phyloP scores from a whole-genome alignment of 2,329 filamentous ascomycete genomes.

The Mycocentrospora acerina region DNA sequence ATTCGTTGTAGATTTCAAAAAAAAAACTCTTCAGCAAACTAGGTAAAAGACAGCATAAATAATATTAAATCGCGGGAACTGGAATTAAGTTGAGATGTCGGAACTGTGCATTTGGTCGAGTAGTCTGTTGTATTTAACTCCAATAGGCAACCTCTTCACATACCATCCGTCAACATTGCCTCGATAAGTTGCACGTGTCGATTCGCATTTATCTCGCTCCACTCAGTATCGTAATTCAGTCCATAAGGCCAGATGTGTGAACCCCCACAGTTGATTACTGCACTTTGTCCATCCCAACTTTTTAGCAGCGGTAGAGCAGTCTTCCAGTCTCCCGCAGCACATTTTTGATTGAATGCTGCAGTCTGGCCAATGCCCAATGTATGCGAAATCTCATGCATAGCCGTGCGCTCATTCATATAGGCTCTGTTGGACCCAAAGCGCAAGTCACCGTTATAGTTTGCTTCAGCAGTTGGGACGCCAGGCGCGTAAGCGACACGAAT shows the following conservation, averaged over 20 bases:
- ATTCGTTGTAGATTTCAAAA: too few relatives aligned
- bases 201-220: conserved; percentile 39
- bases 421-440: conserved; percentile 35
- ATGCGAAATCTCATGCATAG: conserved; percentile 39
- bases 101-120: too few relatives aligned
- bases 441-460: conserved; percentile 38
- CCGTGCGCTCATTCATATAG: conserved; percentile 40
- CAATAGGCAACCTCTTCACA: too few relatives aligned
- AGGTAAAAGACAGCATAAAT: too few relatives aligned
- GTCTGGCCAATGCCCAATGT: conserved; percentile 39
- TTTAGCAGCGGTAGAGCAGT: conserved; percentile 35
- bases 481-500: conserved; percentile 34
- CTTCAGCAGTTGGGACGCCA: conserved; percentile 37
- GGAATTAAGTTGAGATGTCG: too few relatives aligned
- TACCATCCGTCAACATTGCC: conserved; percentile 37
- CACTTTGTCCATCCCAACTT: conserved; percentile 31
- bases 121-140: too few relatives aligned
- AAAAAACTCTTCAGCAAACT: too few relatives aligned
- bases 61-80: too few relatives aligned
- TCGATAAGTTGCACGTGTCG: conserved; percentile 36
- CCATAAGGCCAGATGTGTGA: conserved; percentile 40
- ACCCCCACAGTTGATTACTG: conserved; percentile 37
- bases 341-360: conserved; percentile 31
- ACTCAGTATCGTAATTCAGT: conserved; percentile 38
- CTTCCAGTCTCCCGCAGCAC: conserved; percentile 32